Conservation (phyloP, 176 grass and related monocot genomes). For the Typha latifolia region DNA sequence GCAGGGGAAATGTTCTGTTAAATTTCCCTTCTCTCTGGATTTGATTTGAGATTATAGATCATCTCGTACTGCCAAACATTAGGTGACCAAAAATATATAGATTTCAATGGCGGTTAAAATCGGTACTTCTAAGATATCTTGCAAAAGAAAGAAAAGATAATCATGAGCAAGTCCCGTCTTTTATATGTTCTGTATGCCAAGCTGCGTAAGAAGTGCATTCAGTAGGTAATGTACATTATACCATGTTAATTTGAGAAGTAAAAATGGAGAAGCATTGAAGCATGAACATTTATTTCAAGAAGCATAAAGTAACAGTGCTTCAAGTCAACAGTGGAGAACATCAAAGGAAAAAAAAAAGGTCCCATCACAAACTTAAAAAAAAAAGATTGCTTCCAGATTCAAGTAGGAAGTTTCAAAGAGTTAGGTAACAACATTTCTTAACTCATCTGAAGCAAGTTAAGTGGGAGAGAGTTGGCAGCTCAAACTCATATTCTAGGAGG, state of each 20-base stretch:
- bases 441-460: neutral
- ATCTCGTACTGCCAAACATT: too few species aligned
- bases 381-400: neutral
- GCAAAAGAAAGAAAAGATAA: neutral
- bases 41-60: too few species aligned
- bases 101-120: too few species aligned
- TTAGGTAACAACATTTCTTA: neutral
- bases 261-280: neutral
- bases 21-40: too few species aligned
- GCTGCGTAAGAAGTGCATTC: neutral
- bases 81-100: too few species aligned
- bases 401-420: neutral
- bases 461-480: too few species aligned
- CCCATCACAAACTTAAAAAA: neutral
- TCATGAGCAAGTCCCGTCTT: neutral
- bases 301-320: neutral
- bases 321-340: neutral
- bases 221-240: neutral
- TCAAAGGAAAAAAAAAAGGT: neutral
- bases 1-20: too few species aligned
- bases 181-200: too few species aligned
- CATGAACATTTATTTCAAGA: too few species aligned
- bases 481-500: constrained; percentile 27
- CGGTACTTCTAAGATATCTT: too few species aligned
- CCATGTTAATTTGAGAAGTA: neutral